Base-by-base conservation (phyloP, 805 yeast genomes). In the Soucietia sequanensis region DNA sequence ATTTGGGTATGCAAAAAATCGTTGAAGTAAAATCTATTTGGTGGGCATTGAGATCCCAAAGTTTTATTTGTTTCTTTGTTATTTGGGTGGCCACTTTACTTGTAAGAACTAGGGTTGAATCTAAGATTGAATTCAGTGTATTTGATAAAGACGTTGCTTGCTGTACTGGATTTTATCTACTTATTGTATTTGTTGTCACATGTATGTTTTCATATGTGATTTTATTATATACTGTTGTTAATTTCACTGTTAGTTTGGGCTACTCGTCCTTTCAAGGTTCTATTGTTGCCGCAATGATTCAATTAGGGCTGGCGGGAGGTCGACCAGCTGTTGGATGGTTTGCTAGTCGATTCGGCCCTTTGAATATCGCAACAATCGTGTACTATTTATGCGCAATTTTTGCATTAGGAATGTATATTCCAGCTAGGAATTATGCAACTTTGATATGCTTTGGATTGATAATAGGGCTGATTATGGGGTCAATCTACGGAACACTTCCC, bases 141-240 rank as follows among this genome's bases (percentile, higher is more conserved):
- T 66, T 61, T 46, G 82, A 77, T 43, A 38, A 30, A 10, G 41
- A 49, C 22, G 56, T 71, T 12, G 52, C 70, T 41, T 31, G 41
- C 14, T 56, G 60, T 30, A 60, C 61, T 27, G 76, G 77, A 0
- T 52, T 65, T 41, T 68, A 71, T 70, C 37, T 67, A 23, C 41
- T 61, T 19, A 41, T 56, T 2, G 47, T 64, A 23, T 72, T 65
- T 48, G 54, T 66, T 13, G 55, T 65, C 35, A 58, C 67, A 30
- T 66, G 80, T 2, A 52, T 75, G 48, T 62, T 77, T 35, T 83
- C 81, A 0, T 78, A 77, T 46, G 80, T 76, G 23, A 70, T 72
- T 14, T 55, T 76, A 33, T 58, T 76, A 51, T 77, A 76, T 51
- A 68, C 71, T 31, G 51, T 78, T 41, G 74, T 78, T n/a, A 78